phyloP scores from a whole-genome alignment of 202 grass and related monocot genomes.

The Brachypodium distachyon region DNA sequence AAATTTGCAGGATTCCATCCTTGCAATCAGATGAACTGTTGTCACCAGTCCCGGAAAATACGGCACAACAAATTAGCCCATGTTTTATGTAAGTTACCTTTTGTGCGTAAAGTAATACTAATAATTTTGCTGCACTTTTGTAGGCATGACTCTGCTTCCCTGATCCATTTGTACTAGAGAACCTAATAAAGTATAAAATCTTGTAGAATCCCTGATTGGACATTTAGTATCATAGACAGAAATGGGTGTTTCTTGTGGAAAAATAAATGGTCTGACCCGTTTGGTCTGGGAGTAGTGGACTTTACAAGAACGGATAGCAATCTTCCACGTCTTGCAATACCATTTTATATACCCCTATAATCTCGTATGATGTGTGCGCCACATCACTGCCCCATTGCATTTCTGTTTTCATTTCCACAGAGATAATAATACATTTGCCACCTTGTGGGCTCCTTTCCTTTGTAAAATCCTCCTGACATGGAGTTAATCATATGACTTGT shows the following conservation, averaged over 20 bases:
- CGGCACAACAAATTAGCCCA: neutral
- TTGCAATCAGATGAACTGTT: neutral
- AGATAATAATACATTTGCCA: slow-evolving; percentile 15
- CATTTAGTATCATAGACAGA: slow-evolving; percentile 12
- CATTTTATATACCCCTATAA: slow-evolving; percentile 30
- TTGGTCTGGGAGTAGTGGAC: slow-evolving; percentile 16
- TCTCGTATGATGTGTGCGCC: slow-evolving; percentile 43
- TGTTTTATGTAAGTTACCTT: slow-evolving; percentile 6
- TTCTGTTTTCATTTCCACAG: slow-evolving; percentile 19
- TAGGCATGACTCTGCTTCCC: slow-evolving; percentile 12
- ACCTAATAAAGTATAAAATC: neutral
- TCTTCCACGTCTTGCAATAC: slow-evolving; percentile 40
- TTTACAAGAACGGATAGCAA: slow-evolving; percentile 43
- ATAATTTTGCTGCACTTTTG: neutral
- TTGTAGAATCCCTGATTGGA: neutral
- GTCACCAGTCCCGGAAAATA: neutral
- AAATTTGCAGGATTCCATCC: neutral
- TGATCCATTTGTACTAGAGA: slow-evolving; percentile 8
- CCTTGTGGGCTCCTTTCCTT: slow-evolving; percentile 17
- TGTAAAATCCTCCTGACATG: neutral
- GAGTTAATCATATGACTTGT: neutral
- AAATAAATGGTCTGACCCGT: slow-evolving; percentile 5
- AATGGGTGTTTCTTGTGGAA: neutral
- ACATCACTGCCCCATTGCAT: neutral
- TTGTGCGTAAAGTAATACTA: neutral